Percentiles rank a stretch among this genome's conserved stretches.
These are phyloP conservation scores for Leishmania tropica DNA, from an alignment of 208 protist genomes.

Conservation along the genomic window DNA sequence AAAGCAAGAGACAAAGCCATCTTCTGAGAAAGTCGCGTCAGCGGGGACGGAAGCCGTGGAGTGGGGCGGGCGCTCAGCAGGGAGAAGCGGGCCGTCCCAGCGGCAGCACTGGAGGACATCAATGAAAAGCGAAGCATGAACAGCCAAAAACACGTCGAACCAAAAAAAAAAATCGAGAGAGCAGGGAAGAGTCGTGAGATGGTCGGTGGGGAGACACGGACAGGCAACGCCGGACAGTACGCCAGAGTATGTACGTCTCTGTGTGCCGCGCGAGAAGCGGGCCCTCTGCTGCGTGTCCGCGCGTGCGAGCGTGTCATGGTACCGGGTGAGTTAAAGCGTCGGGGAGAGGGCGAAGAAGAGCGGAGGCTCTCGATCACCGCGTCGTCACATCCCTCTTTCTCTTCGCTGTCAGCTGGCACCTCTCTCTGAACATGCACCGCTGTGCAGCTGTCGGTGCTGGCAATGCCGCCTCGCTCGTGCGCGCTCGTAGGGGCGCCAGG, in stretches of 20 bases:
- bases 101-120: too few species aligned
- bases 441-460: background rate
- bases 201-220: too few species aligned
- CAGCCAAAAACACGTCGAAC: too few species aligned
- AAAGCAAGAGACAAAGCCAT: background rate
- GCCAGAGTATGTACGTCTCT: too few species aligned
- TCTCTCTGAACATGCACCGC: background rate
- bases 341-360: background rate
- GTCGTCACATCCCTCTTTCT: background rate
- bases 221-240: too few species aligned
- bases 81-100: too few species aligned
- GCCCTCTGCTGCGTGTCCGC: background rate
- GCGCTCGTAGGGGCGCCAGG: slow-evolving; percentile 27
- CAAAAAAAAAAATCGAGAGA: too few species aligned
- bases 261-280: too few species aligned
- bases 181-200: too few species aligned
- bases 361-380: background rate
- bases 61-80: background rate
- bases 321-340: background rate
- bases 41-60: background rate
- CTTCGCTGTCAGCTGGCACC: background rate
- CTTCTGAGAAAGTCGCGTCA: too few species aligned
- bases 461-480: background rate
- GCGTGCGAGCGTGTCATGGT: background rate
- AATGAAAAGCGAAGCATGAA: too few species aligned